A percentile compares a stretch with the other conserved stretches of the same genome.
Evolutionary conservation across 176 grass and related monocot genomes (phyloP).

Genomic region (bread wheat (Triticum aestivum)): DNA sequence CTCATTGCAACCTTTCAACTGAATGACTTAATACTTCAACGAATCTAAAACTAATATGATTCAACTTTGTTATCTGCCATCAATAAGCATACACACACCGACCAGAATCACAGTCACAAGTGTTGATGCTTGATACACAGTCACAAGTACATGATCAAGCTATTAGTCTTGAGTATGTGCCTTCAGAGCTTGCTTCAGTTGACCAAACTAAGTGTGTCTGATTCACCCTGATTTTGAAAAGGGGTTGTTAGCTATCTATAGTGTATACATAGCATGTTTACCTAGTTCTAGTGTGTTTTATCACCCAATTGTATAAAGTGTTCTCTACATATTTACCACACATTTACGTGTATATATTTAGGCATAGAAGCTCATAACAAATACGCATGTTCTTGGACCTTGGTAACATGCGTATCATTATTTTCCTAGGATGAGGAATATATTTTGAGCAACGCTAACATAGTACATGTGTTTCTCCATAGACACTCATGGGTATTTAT

Average conservation of each 20-base stretch:
- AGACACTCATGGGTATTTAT: background rate
- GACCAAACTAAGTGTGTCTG: too few relatives aligned
- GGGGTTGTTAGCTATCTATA: too few relatives aligned
- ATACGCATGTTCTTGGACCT: background rate
- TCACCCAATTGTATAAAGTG: background rate
- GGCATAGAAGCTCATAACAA: background rate
- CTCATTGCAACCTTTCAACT: slow-evolving; percentile 1
- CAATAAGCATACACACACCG: background rate
- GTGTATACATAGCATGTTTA: too few relatives aligned
- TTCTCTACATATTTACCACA: background rate
- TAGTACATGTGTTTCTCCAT: background rate
- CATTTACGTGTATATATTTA: background rate
- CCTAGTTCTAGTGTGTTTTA: too few relatives aligned
- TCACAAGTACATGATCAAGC: too few relatives aligned
- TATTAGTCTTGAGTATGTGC: too few relatives aligned
- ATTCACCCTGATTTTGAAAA: too few relatives aligned
- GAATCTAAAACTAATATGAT: slow-evolving; percentile 10
- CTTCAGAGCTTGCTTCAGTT: too few relatives aligned
- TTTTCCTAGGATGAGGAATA: background rate
- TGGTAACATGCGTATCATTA: background rate
- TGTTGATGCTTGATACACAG: too few relatives aligned
- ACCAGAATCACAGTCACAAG: background rate
- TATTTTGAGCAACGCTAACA: background rate
- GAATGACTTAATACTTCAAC: background rate
- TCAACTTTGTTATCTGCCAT: background rate